Percentiles rank a stretch among this genome's conserved stretches.
phyloP scores from a whole-genome alignment of 148 eudicot species.

The Silene latifolia region DNA sequence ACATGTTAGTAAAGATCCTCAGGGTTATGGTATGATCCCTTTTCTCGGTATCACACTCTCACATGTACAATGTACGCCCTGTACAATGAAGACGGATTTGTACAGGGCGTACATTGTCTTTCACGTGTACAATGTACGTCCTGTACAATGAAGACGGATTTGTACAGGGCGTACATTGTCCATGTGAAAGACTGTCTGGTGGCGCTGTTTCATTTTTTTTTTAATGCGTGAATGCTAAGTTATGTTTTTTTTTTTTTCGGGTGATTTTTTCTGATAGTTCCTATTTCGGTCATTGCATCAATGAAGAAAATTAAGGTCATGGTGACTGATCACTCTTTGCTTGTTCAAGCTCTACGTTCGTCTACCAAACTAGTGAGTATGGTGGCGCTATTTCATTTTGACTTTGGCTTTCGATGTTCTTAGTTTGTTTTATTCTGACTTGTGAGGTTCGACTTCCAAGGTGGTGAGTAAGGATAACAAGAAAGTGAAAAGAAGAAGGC shows the following conservation, averaged over 20 bases:
- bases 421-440: background rate
- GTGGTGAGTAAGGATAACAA: slow-evolving; percentile 64
- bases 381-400: background rate
- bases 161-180: too few species aligned
- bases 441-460: slow-evolving; percentile 29
- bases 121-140: too few species aligned
- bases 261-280: slow-evolving; percentile 41
- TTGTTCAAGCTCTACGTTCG: slow-evolving; percentile 70
- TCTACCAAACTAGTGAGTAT: slow-evolving; percentile 71
- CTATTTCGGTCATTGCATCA: slow-evolving; percentile 65
- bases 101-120: too few species aligned
- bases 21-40: slow-evolving; percentile 65
- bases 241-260: too few species aligned
- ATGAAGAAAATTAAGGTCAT: slow-evolving; percentile 77
- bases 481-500: slow-evolving; percentile 70
- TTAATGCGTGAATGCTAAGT: background rate
- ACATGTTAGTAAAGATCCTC: slow-evolving; percentile 75
- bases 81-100: too few species aligned
- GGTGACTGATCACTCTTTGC: slow-evolving; percentile 45
- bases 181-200: too few species aligned
- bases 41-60: too few species aligned
- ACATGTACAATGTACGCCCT: too few species aligned
- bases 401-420: background rate
- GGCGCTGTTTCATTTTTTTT: background rate
- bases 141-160: too few species aligned